Evolutionary conservation across 169 alveolate genomes (phyloP).

Genomic region (Babesia divergens): DNA sequence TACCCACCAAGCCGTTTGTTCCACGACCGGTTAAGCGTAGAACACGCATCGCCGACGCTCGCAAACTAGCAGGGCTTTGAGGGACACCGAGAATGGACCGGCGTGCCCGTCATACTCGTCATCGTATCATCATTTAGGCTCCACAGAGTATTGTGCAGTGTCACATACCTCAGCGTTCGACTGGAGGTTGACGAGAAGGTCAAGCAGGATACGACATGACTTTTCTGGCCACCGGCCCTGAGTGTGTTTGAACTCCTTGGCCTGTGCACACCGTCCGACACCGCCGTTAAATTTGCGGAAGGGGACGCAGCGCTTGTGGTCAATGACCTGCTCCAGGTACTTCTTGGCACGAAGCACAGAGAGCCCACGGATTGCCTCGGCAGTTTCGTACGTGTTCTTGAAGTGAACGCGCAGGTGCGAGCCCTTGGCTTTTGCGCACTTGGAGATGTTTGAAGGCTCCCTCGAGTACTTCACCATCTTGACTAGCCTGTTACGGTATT

Average conservation of each 20-base stretch:
- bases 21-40: conserved; percentile 60
- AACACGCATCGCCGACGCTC: conserved; percentile 59
- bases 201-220: conserved; percentile 88
- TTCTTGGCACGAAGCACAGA: conserved; percentile 87
- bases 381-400: conserved; percentile 96
- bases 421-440: conserved; percentile 73
- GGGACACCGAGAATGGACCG: conserved; percentile 55
- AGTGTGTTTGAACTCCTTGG: conserved; percentile 89
- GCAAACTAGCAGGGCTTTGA: conserved; percentile 45
- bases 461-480: conserved; percentile 66
- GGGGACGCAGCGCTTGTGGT: conserved; percentile 94
- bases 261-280: conserved; percentile 97
- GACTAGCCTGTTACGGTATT: conserved; percentile 3
- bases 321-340: conserved; percentile 93
- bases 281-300: conserved; percentile 94
- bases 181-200: conserved; percentile 89
- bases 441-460: conserved; percentile 59
- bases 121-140: conserved; percentile 37
- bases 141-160: background rate
- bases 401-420: conserved; percentile 90
- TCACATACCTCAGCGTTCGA: conserved; percentile 91
- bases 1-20: conserved; percentile 44
- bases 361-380: conserved; percentile 94
- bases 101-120: conserved; percentile 59
- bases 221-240: conserved; percentile 99